Evolutionary conservation across 257 asterid species (phyloP).

Genomic region (Rubia yunnanensis): DNA sequence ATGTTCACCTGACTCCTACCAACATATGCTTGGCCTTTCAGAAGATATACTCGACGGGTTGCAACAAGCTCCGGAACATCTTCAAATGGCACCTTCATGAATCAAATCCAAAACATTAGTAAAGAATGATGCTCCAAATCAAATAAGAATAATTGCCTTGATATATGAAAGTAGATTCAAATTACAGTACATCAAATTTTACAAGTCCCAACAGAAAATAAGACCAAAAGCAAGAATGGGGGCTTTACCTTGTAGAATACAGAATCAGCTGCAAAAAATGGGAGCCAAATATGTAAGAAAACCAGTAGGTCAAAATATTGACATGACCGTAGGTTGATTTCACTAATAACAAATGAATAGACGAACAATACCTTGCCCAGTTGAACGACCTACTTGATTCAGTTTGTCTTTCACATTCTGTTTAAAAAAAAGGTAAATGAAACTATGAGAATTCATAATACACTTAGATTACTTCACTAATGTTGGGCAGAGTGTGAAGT

Average conservation of each 20-base stretch:
- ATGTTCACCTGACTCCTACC: slow-evolving; percentile 71
- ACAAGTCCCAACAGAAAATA: not conserved
- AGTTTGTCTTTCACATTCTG: slow-evolving; percentile 78
- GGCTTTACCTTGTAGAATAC: slow-evolving; percentile 69
- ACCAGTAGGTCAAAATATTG: slow-evolving; percentile 1
- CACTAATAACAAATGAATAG: not conserved
- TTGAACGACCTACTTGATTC: slow-evolving; percentile 66
- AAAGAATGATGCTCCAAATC: slow-evolving; percentile 8
- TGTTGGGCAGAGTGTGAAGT: not conserved
- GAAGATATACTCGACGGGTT: slow-evolving; percentile 62
- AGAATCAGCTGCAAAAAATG: slow-evolving; percentile 52
- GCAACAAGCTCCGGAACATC: slow-evolving; percentile 95
- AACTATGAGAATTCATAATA: not conserved
- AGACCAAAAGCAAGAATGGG: not conserved
- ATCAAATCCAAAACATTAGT: not conserved
- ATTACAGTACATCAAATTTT: too few relatives aligned
- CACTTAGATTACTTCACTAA: not conserved
- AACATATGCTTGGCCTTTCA: slow-evolving; percentile 83
- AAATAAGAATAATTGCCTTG: not conserved
- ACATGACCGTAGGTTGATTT: not conserved
- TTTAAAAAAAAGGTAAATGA: not conserved
- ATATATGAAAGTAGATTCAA: not conserved
- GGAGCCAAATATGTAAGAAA: slow-evolving; percentile 8
- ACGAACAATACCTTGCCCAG: slow-evolving; percentile 23
- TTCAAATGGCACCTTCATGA: slow-evolving; percentile 86